These are phyloP conservation scores for Apophysomyces ossiformis DNA, from an alignment of 371 early-diverging fungal genomes.

Conservation along the genomic window DNA sequence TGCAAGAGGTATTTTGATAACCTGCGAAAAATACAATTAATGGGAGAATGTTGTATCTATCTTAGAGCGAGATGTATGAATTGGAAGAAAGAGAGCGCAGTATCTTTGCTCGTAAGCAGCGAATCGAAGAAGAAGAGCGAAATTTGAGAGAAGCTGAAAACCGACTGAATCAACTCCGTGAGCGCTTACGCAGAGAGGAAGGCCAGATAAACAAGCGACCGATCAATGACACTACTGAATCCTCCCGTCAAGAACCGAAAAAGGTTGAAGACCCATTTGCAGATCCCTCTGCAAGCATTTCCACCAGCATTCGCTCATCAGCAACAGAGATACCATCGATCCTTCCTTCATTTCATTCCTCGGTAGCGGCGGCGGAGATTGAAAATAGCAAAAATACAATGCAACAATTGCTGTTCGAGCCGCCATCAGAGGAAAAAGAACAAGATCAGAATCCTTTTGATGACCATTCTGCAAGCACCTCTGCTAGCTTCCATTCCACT, in stretches of 20 bases:
- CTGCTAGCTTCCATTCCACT: too few species aligned
- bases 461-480: neutral
- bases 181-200: neutral
- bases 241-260: neutral
- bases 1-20: neutral
- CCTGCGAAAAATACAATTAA: neutral
- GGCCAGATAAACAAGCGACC: neutral
- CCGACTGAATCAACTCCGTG: neutral
- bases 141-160: neutral
- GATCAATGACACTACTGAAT: neutral
- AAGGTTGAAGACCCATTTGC: neutral
- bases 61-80: neutral
- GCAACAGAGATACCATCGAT: neutral
- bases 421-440: neutral
- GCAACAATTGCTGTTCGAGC: too few species aligned
- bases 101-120: neutral
- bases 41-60: neutral
- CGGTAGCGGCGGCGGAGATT: neutral
- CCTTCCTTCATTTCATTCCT: neutral
- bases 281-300: neutral
- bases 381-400: neutral
- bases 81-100: slow-evolving; percentile 1
- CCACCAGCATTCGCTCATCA: neutral
- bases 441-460: neutral
- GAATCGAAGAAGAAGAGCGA: neutral